These are phyloP conservation scores for Sarocladium brachiariae DNA, from an alignment of 2,329 filamentous ascomycete species.

Conservation along the genomic window DNA sequence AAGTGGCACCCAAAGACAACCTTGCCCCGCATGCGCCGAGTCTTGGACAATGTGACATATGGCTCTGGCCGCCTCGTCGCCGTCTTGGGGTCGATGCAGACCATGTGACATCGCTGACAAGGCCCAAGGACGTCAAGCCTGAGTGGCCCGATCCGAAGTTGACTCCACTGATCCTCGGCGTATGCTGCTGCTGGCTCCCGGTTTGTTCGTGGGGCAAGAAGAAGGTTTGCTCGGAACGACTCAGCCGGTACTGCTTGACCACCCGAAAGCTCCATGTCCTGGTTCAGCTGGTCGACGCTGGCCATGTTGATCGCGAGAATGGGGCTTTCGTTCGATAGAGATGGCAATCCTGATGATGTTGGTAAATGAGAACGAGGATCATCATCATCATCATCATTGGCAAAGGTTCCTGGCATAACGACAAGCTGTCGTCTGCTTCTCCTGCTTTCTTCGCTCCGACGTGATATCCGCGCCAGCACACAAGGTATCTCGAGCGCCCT, in stretches of 20 bases:
- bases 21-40: slow-evolving; percentile 72
- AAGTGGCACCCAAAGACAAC: slow-evolving; percentile 65
- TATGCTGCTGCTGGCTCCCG: slow-evolving; percentile 43
- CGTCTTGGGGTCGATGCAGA: slow-evolving; percentile 83
- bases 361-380: too few species aligned
- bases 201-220: slow-evolving; percentile 40
- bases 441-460: slow-evolving; percentile 37
- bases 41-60: slow-evolving; percentile 82
- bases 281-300: slow-evolving; percentile 73
- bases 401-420: slow-evolving; percentile 47
- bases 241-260: slow-evolving; percentile 61
- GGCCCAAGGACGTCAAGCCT: slow-evolving; percentile 68
- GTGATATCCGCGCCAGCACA: slow-evolving; percentile 73
- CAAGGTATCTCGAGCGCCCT: slow-evolving; percentile 70
- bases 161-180: slow-evolving; percentile 72
- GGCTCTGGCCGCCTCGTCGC: slow-evolving; percentile 75
- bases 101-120: slow-evolving; percentile 91
- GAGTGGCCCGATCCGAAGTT: slow-evolving; percentile 58
- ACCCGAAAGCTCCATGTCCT: slow-evolving; percentile 54
- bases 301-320: slow-evolving; percentile 78
- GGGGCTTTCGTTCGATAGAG: slow-evolving; percentile 88
- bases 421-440: slow-evolving; percentile 27
- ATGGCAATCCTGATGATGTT: slow-evolving; percentile 46
- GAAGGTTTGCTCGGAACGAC: slow-evolving; percentile 84
- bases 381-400: slow-evolving; percentile 48